Base-by-base conservation (phyloP, 805 yeast species). In the Candida chauliodis region DNA sequence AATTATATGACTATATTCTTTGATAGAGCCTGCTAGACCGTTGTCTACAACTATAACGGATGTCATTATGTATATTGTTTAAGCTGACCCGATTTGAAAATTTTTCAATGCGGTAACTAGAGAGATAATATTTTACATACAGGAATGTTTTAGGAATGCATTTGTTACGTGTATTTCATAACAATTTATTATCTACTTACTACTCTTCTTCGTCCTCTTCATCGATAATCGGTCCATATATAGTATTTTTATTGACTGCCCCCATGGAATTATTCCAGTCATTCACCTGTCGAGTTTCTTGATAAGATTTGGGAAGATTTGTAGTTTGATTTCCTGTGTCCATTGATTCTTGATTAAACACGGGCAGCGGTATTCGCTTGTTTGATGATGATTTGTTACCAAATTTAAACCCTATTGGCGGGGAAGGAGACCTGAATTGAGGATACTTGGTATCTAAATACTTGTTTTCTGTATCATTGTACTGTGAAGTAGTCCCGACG, bases 31-130 rank as follows among this genome's bases (percentile, higher is more conserved):
- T 42, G 53, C 56, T 45, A 69, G 53, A 48, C 63, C 69, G 52
- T 58, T 66, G 41, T 69, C 72, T 17, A 69, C 70, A 34, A 68
- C 63, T 43, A 69, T 58, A 40, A 67, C 73, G 28, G 73, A 63
- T 38, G 67, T 58, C 72, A 67, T 65, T 15, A 7, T 30, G 16
- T 16, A 34, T 46, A 3, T 19, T 5, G 25, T 15, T 23, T n/a
- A n/a, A n/a, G 28, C 11, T 25, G 28, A 8, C 14, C 14, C 10
- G 10, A 33, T 8, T 20, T 24, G 30, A 35, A 35, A 35, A 27
- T 13, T 35, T 35, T 35, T 35, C 38, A 35, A 15, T 28, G 24
- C 22, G 28, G 13, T 24, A 19, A 17, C 22, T 11, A 27, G 3
- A 5, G 14, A 13, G 15, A 24, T 10, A 8, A 8, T 24, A 24